Evolutionary conservation across 2,329 filamentous ascomycete genomes (phyloP), one percentile per base, ranked within the genome.

Genomic region (Thelonectria rubi): DNA sequence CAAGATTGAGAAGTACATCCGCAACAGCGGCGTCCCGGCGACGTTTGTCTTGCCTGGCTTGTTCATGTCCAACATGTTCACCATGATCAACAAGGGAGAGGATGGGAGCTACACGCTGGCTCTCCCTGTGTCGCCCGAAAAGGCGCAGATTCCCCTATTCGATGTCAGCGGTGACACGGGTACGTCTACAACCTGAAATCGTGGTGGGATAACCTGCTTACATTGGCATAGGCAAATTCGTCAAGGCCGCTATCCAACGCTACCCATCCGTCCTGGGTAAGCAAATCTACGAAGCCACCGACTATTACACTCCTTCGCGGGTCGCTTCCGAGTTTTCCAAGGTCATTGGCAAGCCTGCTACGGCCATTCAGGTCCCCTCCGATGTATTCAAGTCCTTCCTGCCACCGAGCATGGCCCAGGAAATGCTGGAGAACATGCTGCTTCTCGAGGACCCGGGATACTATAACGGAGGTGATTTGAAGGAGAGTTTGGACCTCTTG

Each of bases 1-100:
- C 21, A 73, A 82, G 21, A 79, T 85, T 11, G 85, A 88, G 64
- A 61, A 77, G 15, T 87, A 88, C 64, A 86, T 88, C 58, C 81
- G 83, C 14, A 58, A 68, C 0, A 73, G 81, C 1, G 79, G 78
- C 0, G 72, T 88, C 2, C 79, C 80, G 1, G 78, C 77, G 12
- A 80, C 84, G 0, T 87, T 86, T 70, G 81, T 83, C 60, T 74
- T 80, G 2, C 81, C 83, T 0, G 86, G 79, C 0, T 78, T 75
- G 34, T 89, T 86, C 67, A 86, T 87, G 81, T 79, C 81, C 60
- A 87, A 86, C 60, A 58, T 77, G 14, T 60, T 72, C 1, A 55
- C 53, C 1, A 68, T 70, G 26, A 69, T 77, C 9, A 64, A 65
- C 15, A 74, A 74, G 64, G 64, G 65, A 1, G 70, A 72, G 0